Percentiles rank a stretch among this genome's conserved stretches.
Conservation (phyloP, 352 stramenopile species). For the Phytophthora pisi region DNA sequence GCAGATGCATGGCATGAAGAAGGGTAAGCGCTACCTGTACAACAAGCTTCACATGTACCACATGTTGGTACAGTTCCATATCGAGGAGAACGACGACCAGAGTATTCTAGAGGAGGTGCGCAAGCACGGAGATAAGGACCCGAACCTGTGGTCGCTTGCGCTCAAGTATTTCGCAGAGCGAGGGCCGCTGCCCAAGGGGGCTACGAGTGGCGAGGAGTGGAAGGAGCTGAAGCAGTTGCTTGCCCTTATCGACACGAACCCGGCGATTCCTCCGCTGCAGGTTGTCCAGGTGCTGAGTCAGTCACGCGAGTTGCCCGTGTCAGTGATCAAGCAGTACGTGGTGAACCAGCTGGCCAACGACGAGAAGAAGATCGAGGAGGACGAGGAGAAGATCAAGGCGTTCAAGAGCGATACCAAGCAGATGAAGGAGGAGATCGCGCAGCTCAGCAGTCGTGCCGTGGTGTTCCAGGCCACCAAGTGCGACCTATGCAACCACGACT, state of each 20-base stretch:
- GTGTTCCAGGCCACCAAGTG: conserved; percentile 93
- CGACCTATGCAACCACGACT: conserved; percentile 87
- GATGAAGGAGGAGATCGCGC: conserved; percentile 90
- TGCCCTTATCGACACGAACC: conserved; percentile 77
- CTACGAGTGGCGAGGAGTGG: conserved; percentile 69
- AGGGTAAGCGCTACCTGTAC: conserved; percentile 94
- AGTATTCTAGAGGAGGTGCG: conserved; percentile 90
- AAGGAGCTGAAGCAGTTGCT: conserved; percentile 83
- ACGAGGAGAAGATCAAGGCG: conserved; percentile 87
- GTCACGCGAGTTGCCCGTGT: conserved; percentile 79
- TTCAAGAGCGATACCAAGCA: conserved; percentile 89
- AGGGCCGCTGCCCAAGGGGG: conserved; percentile 72
- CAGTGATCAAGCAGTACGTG: conserved; percentile 87
- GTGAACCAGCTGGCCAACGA: conserved; percentile 83
- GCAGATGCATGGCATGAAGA: conserved; percentile 92
- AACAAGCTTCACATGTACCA: conserved; percentile 95
- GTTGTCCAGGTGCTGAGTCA: conserved; percentile 88
- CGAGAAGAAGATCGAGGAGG: conserved; percentile 83
- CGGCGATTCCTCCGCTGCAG: conserved; percentile 83
- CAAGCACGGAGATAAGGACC: conserved; percentile 89
- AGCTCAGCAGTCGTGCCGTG: conserved; percentile 83
- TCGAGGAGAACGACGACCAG: conserved; percentile 91
- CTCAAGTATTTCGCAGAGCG: conserved; percentile 91
- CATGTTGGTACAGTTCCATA: conserved; percentile 95
- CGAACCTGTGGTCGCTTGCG: conserved; percentile 90